Conservation (phyloP, 1,284 basidiomycete species). For the Sporisorium exsertum region DNA sequence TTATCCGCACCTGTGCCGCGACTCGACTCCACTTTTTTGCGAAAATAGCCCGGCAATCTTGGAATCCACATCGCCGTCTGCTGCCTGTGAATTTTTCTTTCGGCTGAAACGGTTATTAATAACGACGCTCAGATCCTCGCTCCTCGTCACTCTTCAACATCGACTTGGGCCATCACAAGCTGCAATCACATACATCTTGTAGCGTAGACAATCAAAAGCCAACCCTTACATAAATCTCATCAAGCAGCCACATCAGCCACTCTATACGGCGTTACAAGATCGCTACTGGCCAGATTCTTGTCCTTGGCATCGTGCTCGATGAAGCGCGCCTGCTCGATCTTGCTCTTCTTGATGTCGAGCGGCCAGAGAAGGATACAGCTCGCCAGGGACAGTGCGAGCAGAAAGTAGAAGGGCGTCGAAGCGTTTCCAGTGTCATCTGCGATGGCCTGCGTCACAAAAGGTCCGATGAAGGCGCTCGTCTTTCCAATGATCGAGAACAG, state of each 20-base stretch:
- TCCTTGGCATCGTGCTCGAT: constrained; percentile 33
- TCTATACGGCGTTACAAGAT: constrained; percentile 1
- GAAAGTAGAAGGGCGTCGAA: constrained; percentile 85
- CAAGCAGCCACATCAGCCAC: not conserved
- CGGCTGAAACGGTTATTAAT: not conserved
- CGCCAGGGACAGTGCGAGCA: constrained; percentile 78
- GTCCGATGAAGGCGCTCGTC: constrained; percentile 76
- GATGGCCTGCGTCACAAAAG: constrained; percentile 76
- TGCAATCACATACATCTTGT: not conserved
- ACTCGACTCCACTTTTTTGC: not conserved
- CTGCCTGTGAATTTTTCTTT: not conserved
- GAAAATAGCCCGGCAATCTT: not conserved
- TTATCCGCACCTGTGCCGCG: not conserved
- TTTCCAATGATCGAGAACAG: constrained; percentile 77
- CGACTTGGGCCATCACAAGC: not conserved
- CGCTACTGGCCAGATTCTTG: constrained; percentile 18
- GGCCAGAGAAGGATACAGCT: constrained; percentile 80
- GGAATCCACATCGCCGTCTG: not conserved
- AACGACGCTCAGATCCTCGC: not conserved
- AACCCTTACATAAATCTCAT: not conserved
- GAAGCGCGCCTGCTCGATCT: constrained; percentile 73
- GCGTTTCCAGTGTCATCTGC: constrained; percentile 75
- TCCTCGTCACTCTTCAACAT: not conserved
- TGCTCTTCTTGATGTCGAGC: constrained; percentile 76
- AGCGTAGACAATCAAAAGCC: no score